Percentiles rank a stretch among this genome's conserved stretches.
These are phyloP conservation scores for Lepidium aucheri DNA, from an alignment of 345 rosid species.

Conservation along the genomic window DNA sequence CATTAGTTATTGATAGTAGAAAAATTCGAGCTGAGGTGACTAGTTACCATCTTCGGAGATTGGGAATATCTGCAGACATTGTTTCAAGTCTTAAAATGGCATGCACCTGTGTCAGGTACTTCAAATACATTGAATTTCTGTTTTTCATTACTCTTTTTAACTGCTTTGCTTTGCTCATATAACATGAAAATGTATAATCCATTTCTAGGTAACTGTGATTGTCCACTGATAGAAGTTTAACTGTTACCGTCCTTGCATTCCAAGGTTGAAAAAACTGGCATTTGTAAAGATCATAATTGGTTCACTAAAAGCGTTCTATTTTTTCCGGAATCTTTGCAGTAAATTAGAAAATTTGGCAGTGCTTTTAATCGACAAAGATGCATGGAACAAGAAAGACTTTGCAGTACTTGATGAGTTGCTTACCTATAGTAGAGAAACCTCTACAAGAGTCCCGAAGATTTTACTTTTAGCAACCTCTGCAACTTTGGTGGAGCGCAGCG, in stretches of 20 bases:
- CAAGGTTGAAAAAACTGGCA: not conserved
- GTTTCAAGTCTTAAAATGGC: constrained; percentile 40
- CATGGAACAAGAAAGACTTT: constrained; percentile 51
- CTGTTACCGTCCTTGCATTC: not conserved
- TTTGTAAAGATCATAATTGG: not conserved
- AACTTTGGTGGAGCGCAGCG: constrained; percentile 31
- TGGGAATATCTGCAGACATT: constrained; percentile 49
- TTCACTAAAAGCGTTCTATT: not conserved
- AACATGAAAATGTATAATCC: not conserved
- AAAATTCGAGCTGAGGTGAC: constrained; percentile 75
- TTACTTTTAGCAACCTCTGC: constrained; percentile 27
- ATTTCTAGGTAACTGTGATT: not conserved
- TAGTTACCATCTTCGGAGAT: constrained; percentile 59
- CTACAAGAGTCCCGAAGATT: constrained; percentile 8
- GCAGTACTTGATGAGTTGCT: constrained; percentile 29
- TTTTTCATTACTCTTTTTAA: not conserved
- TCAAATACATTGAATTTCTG: not conserved
- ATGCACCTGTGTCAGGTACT: constrained; percentile 31
- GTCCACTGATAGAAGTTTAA: not conserved
- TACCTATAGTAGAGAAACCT: constrained; percentile 20
- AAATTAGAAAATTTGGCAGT: constrained; percentile 30
- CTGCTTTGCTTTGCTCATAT: not conserved
- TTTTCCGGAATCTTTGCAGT: constrained; percentile 28
- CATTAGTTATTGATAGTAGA: constrained; percentile 69
- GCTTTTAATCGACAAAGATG: constrained; percentile 71